Evolutionary conservation across 75 land plant species (phyloP), one percentile per base, ranked within the genome.

Genomic region (Picea glauca): DNA sequence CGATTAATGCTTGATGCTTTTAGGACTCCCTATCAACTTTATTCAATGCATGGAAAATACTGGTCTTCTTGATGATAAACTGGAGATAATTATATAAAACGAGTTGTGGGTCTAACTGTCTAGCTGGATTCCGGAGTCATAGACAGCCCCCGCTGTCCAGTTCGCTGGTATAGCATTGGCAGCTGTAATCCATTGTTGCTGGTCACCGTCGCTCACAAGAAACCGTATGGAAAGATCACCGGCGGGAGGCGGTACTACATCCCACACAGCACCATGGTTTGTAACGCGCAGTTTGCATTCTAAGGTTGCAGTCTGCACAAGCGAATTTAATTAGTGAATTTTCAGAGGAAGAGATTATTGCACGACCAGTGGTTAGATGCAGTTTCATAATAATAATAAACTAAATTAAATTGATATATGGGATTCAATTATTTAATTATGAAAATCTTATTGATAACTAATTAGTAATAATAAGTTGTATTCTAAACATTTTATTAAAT

Each of bases 191-290:
- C 76, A 75, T 21, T 62, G 20, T 50, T 50, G 11, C 56, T 50
- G 50, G 4, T 85, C 89, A 46, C 87, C 87, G 50, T 87, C 83
- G 0, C 72, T 76, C 2, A 75, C 84, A 1, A 56, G 59, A 75
- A 56, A 57, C 20, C 92, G 80, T 9, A 90, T 32, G 0, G 84
- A 77, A 62, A 90, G 78, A 17, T 83, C 78, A 12, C 90, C 92
- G 0, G 72, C 82, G 1, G 90, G 92, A 30, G 92, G 90, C 0
- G 84, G 61, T 0, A 73, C 78, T 0, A 83, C 80, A 23, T 87
- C 79, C 90, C 92, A 90, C 32, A 88, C 83, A 13, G 92, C 86
- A 40, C 92, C 92, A 84, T 84, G 78, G 74, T 79, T 88, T 18
- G 88, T 31, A 59, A 84, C 83, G 78, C 88, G 17, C 11, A 90